Base-by-base conservation (phyloP, 345 rosid genomes). In the Brassica rapa region DNA sequence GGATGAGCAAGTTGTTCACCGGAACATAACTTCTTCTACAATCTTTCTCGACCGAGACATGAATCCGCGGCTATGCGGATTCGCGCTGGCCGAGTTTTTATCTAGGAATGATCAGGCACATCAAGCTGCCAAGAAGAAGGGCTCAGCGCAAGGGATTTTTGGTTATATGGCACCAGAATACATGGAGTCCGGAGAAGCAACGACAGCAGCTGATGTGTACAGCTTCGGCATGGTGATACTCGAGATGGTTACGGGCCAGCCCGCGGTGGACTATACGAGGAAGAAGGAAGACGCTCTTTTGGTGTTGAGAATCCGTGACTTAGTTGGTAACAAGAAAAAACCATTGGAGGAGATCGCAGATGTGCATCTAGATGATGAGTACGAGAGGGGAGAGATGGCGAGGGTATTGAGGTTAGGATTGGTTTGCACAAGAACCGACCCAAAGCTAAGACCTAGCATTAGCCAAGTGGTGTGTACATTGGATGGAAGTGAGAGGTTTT, bases 81-180 rank as follows among this genome's bases (percentile, higher is more conserved):
- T 61, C 4, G 97, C 97, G n/a, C 87, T 93, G 0, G 98, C 99
- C 0, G 99, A 95, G 86, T 95, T 95, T 86, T 74, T 95, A 68
- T 67, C 93, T 43, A 88, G 97, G 80, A 93, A 90, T 8, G 96
- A 93, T 30, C 85, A 93, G 0, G 94, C 84, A 16, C 99, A 95
- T 81, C 87, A 81, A 23, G 87, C 89, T 8, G 89, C 84, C 15
- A 75, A 56, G 78, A 80, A 72, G 63, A 83, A 79, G 46, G 89
- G 81, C 73, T 91, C 98, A 0, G 97, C 87, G 8, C 88, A 92
- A 71, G 99, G 99, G 61, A 95, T 93, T 71, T 95, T 95, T 4
- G 97, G 98, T 25, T 93, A 95, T 82, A 85, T 95, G 92, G 87
- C 99, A 39, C 99, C 99, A 0, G 98, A 95, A 76, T 95, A 93